A percentile compares a stretch with the other conserved stretches of the same genome.
Evolutionary conservation across 1,284 basidiomycete species (phyloP).

Genomic region (Trametes polyzona): DNA sequence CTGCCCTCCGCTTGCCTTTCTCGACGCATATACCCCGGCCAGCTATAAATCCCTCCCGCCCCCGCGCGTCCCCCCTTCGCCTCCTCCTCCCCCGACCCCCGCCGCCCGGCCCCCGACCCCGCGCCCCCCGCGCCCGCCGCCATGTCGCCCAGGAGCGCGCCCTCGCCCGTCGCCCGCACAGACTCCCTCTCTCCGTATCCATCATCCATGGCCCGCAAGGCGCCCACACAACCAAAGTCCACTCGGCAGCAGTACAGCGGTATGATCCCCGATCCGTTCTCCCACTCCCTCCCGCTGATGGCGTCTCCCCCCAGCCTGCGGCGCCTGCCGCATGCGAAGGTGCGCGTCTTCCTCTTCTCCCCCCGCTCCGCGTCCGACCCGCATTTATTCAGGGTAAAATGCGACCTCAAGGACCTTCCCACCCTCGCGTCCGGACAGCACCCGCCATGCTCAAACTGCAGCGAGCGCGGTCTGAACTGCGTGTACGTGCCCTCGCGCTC

Average conservation of each 20-base stretch:
- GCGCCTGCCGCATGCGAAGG: slow-evolving; percentile 88
- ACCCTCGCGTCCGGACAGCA: slow-evolving; percentile 50
- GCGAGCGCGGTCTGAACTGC: slow-evolving; percentile 85
- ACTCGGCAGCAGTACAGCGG: slow-evolving; percentile 33
- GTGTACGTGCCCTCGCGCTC: slow-evolving; percentile 52
- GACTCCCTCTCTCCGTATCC: slow-evolving; percentile 29
- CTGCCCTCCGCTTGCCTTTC: slow-evolving; percentile 8
- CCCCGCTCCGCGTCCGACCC: slow-evolving; percentile 8
- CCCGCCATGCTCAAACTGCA: slow-evolving; percentile 84
- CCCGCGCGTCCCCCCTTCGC: slow-evolving; percentile 12
- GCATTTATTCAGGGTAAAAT: slow-evolving; percentile 63
- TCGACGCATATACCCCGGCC: slow-evolving; percentile 33
- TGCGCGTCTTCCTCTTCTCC: slow-evolving; percentile 32
- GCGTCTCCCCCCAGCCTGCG: slow-evolving; percentile 68
- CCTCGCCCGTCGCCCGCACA: slow-evolving; percentile 25
- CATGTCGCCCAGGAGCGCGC: slow-evolving; percentile 53
- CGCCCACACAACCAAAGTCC: slow-evolving; percentile 30
- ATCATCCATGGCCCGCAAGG: slow-evolving; percentile 24
- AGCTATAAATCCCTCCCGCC: slow-evolving; percentile 18
- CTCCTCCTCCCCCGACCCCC: slow-evolving; percentile 15
- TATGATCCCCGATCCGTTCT: slow-evolving; percentile 36
- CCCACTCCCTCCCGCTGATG: slow-evolving; percentile 35
- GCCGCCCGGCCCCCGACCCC: slow-evolving; percentile 7
- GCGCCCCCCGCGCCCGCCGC: neutral
- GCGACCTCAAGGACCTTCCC: slow-evolving; percentile 78